A percentile compares a stretch with the other conserved stretches of the same genome.
These are phyloP conservation scores for Aspergillus sparsus DNA, from an alignment of 495 filamentous ascomycete species.

Conservation along the genomic window DNA sequence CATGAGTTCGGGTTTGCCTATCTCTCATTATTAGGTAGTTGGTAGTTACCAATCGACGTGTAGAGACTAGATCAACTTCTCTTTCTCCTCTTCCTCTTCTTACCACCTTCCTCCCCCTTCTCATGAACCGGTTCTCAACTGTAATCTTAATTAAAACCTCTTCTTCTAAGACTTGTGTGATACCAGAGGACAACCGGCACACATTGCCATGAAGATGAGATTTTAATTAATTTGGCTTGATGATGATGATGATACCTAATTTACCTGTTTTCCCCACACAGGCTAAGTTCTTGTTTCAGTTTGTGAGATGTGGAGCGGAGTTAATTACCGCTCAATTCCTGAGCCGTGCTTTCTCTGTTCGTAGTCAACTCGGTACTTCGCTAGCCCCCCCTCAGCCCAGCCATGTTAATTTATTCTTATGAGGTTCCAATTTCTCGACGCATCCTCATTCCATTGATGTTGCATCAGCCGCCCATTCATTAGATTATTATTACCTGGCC, in stretches of 20 bases:
- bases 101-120: too few species aligned
- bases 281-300: conserved; percentile 12
- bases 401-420: conserved; percentile 13
- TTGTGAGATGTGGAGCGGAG: conserved; percentile 16
- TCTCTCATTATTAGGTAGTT: not conserved
- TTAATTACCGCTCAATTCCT: not conserved
- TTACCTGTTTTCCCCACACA: conserved; percentile 17
- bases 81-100: not conserved
- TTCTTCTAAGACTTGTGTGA: too few species aligned
- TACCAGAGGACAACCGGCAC: too few species aligned
- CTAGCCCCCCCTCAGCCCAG: conserved; percentile 4
- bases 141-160: too few species aligned
- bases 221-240: conserved; percentile 4
- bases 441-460: conserved; percentile 2
- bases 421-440: not conserved
- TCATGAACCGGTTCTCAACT: conserved; percentile 13
- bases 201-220: not conserved
- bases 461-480: not conserved
- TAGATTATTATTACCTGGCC: too few species aligned
- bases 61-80: not conserved
- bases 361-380: not conserved
- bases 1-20: not conserved
- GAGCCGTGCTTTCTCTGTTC: not conserved
- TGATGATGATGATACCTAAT: not conserved
- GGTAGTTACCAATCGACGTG: not conserved